Base-by-base conservation (phyloP, 768 basidiomycete genomes). In the Trametes gibbosa region DNA sequence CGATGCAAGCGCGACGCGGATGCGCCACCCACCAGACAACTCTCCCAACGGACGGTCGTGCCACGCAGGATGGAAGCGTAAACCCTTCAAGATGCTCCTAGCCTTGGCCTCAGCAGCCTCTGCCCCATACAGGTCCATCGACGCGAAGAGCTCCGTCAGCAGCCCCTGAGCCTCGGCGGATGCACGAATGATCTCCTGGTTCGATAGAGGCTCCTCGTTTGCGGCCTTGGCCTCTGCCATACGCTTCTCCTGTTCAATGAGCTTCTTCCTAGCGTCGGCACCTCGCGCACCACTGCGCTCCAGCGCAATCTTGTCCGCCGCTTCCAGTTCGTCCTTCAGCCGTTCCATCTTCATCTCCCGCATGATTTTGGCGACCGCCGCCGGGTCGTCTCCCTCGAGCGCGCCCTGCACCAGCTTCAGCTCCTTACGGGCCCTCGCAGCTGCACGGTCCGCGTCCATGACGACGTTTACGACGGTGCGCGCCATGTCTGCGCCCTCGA, bases 281-380 rank as follows among this genome's bases (percentile, higher is more conserved):
- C 65, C 65, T 5, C 63, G 47, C 24, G 65, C 65, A 1, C 65
- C 65, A 21, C 60, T 64, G 12, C 63, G 57, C 53, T 64, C 55
- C 37, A 59, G 53, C 19, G 66, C 66, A 8, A 58, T 42, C 59
- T 67, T 67, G 12, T 61, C 61, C 21, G 66, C 66, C 5, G 62
- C 63, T 14, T 39, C 56, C 13, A 58, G 53, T 9, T 63, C 66
- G 19, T 53, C 61, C 40, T 46, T 40, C 3, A 57, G 53, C 17
- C 66, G 53, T 34, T 50, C 48, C 88, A 68, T 39, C 95, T 95
- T 12, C 89, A 89, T 17, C 98, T 82, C 75, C 94, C 97, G 76
- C 98, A 98, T 47, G 95, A 85, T 51, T 94, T 95, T 92, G 74
- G 98, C 97, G 66, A 98, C 79, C 2, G 96, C 95, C 34, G 84